phyloP scores from a whole-genome alignment of 345 rosid species.

The Camelina hispida region DNA sequence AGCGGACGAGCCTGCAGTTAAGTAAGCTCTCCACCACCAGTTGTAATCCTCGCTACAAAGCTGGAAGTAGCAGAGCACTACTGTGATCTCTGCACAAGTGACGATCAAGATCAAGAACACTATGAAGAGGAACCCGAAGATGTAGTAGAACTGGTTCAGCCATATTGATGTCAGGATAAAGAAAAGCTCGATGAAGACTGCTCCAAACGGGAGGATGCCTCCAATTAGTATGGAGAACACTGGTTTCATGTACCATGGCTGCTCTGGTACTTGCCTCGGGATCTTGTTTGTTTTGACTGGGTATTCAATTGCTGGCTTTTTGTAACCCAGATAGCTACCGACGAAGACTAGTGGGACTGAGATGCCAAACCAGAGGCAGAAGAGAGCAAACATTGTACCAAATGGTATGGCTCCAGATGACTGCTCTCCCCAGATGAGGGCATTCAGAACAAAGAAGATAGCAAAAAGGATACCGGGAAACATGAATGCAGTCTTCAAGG shows the following conservation, averaged over 20 bases:
- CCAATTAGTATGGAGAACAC: constrained; percentile 90
- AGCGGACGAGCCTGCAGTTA: constrained; percentile 95
- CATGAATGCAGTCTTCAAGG: constrained; percentile 93
- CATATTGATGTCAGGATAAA: constrained; percentile 95
- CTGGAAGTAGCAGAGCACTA: constrained; percentile 98
- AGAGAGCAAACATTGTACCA: constrained; percentile 96
- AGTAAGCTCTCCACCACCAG: constrained; percentile 99
- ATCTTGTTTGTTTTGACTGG: constrained; percentile 96
- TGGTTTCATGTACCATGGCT: constrained; percentile 97
- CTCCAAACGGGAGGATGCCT: constrained; percentile 97
- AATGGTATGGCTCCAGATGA: constrained; percentile 98
- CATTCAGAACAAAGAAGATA: constrained; percentile 86
- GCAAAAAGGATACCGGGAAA: constrained; percentile 85
- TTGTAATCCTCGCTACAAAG: constrained; percentile 93
- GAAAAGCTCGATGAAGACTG: constrained; percentile 97
- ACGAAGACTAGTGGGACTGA: constrained; percentile 95
- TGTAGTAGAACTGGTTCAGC: constrained; percentile 99
- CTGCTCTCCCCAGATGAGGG: constrained; percentile 90
- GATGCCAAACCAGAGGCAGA: constrained; percentile 97
- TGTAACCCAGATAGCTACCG: constrained; percentile 94
- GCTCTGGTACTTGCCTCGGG: constrained; percentile 94
- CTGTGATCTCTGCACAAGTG: constrained; percentile 94
- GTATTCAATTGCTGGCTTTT: constrained; percentile 85
- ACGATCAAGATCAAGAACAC: constrained; percentile 82
- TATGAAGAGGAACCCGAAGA: constrained; percentile 97